Base-by-base conservation (phyloP, 1,139 yeast species). In the Blastobotrys proliferans region DNA sequence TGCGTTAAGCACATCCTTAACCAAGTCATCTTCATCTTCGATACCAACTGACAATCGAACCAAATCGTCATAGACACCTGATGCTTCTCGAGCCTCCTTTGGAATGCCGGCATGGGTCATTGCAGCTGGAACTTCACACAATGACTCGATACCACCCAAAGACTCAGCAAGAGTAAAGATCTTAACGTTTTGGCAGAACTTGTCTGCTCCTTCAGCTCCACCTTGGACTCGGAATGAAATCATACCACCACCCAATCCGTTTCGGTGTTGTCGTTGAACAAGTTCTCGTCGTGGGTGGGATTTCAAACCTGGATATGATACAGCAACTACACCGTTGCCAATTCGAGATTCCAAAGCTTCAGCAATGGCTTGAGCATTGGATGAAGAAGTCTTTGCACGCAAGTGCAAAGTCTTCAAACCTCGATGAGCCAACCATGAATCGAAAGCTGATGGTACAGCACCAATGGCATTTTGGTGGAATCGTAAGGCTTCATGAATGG, bases 81-180 rank as follows among this genome's bases (percentile, higher is more conserved):
- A 76, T 41, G 79, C 75, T 66, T 83, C 94, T 68, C 95, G 80
- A 59, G 79, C 81, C 44, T 72, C 86, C 65, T 75, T 74, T 60
- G 94, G 90, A 65, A 87, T 85, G 62, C 95, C 95, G 45, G 94
- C 94, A 60, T 86, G 95, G 55, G 95, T 86, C 95, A 86, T 86
- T 44, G 81, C 79, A 45, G 95, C 94, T 41, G 95, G 95, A 41
- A 86, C 92, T 68, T 86, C 95, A 52, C 84, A 70, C 62, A 86
- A 74, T 19, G 92, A 81, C 69, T 87, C 95, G 54, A 86, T 81
- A 56, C 95, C 95, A 55, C 95, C 96, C 48, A 86, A 76, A 26
- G 94, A 84, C 69, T 86, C 95, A 49, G 95, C 95, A 60, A 86
- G 74, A 20, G 94, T 81, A 72, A 86, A 86, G 51, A 84, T 66